phyloP scores from a whole-genome alignment of 495 filamentous ascomycete species.

The Chaetomium cochliodes region DNA sequence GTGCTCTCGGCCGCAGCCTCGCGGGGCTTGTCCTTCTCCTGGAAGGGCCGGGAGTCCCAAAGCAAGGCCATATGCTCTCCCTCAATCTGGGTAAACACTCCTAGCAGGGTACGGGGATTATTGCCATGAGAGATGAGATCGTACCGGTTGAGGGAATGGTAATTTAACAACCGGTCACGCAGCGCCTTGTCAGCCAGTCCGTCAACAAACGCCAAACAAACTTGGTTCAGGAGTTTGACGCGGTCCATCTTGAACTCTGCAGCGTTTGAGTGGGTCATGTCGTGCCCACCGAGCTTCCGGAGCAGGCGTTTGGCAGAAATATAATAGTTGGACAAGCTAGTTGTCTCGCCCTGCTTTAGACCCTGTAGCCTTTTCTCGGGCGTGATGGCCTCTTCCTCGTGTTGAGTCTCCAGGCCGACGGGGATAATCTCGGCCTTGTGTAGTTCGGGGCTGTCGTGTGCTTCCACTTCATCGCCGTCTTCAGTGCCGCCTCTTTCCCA shows the following conservation, averaged over 20 bases:
- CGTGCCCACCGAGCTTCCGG: slow-evolving; percentile 47
- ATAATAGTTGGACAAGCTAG: slow-evolving; percentile 44
- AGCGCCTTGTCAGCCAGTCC: slow-evolving; percentile 48
- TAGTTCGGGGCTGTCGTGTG: slow-evolving; percentile 35
- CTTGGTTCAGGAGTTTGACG: slow-evolving; percentile 45
- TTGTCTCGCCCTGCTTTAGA: slow-evolving; percentile 38
- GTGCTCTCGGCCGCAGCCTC: slow-evolving; percentile 38
- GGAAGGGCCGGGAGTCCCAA: slow-evolving; percentile 44
- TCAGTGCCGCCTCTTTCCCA: slow-evolving; percentile 55
- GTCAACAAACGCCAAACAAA: slow-evolving; percentile 48
- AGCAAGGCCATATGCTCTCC: slow-evolving; percentile 47
- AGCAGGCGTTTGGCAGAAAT: slow-evolving; percentile 45
- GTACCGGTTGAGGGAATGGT: slow-evolving; percentile 39
- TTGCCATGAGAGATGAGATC: slow-evolving; percentile 27
- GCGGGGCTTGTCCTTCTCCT: slow-evolving; percentile 34
- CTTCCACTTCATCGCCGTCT: slow-evolving; percentile 45
- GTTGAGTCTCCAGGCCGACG: background rate
- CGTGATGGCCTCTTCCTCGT: background rate
- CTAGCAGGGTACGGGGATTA: slow-evolving; percentile 45
- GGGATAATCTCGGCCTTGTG: background rate
- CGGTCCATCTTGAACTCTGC: slow-evolving; percentile 40
- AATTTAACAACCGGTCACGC: slow-evolving; percentile 38
- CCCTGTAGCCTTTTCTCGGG: slow-evolving; percentile 35
- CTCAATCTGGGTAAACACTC: slow-evolving; percentile 50
- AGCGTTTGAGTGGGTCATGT: slow-evolving; percentile 44